Percentiles rank a stretch among this genome's conserved stretches.
These are phyloP conservation scores for Harringtonia aguacate DNA, from an alignment of 2,329 filamentous ascomycete genomes.

Conservation along the genomic window DNA sequence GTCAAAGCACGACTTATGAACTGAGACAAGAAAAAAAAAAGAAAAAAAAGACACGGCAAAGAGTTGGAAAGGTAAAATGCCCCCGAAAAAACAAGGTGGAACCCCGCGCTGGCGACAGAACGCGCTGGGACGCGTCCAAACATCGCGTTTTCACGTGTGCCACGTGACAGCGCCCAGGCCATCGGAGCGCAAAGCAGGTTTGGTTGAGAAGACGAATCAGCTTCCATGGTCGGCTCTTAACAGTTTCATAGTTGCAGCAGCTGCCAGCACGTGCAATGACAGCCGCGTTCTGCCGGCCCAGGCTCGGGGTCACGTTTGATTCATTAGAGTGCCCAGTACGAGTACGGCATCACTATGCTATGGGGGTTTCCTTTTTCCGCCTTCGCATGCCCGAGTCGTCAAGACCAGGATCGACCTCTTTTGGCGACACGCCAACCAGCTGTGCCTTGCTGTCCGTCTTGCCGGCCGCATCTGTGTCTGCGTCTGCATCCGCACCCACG, in stretches of 20 bases:
- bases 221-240: no score
- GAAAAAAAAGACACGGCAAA: no score
- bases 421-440: neutral
- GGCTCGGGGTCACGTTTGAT: no score
- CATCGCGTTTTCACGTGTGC: slow-evolving; percentile 4
- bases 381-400: neutral
- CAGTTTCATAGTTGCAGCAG: no score
- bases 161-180: slow-evolving; percentile 6
- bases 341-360: neutral
- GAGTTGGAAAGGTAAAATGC: no score
- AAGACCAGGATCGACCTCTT: neutral
- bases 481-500: slow-evolving; percentile 29
- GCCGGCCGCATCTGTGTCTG: slow-evolving; percentile 5
- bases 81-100: neutral
- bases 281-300: no score
- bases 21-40: no score
- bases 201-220: no score
- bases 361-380: neutral
- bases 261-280: no score
- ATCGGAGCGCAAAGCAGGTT: no score
- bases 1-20: no score
- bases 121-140: slow-evolving; percentile 3
- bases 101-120: slow-evolving; percentile 7
- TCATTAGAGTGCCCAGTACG: neutral
- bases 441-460: slow-evolving; percentile 14